phyloP scores from a whole-genome alignment of 2,329 filamentous ascomycete species.

The Cladosporium sp. region DNA sequence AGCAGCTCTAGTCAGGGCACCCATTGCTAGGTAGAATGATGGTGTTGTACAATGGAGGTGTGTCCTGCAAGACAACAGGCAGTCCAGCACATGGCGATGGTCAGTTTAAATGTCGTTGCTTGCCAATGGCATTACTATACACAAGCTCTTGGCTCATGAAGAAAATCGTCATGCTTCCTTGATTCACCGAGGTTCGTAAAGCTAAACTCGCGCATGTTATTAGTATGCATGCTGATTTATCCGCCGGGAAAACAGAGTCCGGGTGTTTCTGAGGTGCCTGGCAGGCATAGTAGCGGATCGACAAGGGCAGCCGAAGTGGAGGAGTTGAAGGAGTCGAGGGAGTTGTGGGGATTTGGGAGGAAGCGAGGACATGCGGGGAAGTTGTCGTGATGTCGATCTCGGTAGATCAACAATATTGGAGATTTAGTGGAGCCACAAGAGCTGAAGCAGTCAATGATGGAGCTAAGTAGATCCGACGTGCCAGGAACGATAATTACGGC shows the following conservation, averaged over 20 bases:
- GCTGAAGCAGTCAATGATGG: no score
- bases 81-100: neutral
- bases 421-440: neutral
- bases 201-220: neutral
- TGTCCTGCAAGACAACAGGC: neutral
- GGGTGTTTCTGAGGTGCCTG: slow-evolving; percentile 6
- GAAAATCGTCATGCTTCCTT: slow-evolving; percentile 3
- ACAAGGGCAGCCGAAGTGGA: neutral
- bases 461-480: neutral
- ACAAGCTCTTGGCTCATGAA: slow-evolving; percentile 7
- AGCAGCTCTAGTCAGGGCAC: slow-evolving; percentile 13
- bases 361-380: slow-evolving; percentile 6
- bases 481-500: neutral
- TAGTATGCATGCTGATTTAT: neutral
- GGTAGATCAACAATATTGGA: neutral
- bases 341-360: neutral
- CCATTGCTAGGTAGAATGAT: neutral
- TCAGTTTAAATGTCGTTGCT: slow-evolving; percentile 2
- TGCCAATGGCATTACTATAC: slow-evolving; percentile 4
- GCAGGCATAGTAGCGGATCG: slow-evolving; percentile 7
- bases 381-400: slow-evolving; percentile 7
- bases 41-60: neutral
- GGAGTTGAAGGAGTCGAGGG: neutral
- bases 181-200: slow-evolving; percentile 4
- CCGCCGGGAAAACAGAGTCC: slow-evolving; percentile 11